Evolutionary conservation across 352 stramenopile species (phyloP).

Genomic region (Pythium periplocum): DNA sequence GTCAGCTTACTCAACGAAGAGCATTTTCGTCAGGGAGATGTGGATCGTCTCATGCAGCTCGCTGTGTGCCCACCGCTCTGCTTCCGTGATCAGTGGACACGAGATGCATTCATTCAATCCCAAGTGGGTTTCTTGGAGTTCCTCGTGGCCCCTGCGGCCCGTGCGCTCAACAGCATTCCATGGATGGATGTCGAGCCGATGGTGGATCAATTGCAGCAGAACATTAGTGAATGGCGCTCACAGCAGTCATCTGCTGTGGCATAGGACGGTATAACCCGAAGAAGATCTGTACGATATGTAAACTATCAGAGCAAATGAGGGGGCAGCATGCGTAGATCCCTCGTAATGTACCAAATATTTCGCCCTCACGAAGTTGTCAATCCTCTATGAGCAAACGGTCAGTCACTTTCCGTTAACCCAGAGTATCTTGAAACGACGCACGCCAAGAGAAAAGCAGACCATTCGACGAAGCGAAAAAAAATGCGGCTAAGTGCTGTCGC

Average conservation of each 20-base stretch:
- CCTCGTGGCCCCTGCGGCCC: conserved; percentile 46
- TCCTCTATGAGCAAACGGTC: too few species aligned
- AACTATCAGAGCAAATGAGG: too few species aligned
- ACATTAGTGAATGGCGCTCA: conserved; percentile 48
- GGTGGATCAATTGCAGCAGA: conserved; percentile 50
- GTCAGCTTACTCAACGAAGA: conserved; percentile 68
- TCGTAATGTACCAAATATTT: too few species aligned
- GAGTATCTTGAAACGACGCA: conserved; percentile 17
- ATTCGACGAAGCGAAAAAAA: background rate
- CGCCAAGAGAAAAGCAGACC: background rate
- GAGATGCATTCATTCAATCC: conserved; percentile 38
- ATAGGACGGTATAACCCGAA: background rate
- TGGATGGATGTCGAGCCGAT: conserved; percentile 51
- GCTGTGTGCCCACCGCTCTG: conserved; percentile 43
- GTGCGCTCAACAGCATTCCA: conserved; percentile 53
- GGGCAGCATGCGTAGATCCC: too few species aligned
- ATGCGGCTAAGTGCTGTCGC: conserved; percentile 18
- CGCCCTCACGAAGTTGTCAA: too few species aligned
- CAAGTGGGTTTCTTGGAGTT: conserved; percentile 62
- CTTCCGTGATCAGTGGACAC: conserved; percentile 47
- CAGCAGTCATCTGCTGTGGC: conserved; percentile 13
- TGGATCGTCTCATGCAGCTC: conserved; percentile 38
- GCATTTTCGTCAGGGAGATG: conserved; percentile 61
- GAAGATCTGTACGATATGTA: too few species aligned
- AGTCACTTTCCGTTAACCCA: too few species aligned